Evolutionary conservation across 2,329 filamentous ascomycete species (phyloP), one percentile per base, ranked within the genome.

Genomic region (Clarireedia paspali): DNA sequence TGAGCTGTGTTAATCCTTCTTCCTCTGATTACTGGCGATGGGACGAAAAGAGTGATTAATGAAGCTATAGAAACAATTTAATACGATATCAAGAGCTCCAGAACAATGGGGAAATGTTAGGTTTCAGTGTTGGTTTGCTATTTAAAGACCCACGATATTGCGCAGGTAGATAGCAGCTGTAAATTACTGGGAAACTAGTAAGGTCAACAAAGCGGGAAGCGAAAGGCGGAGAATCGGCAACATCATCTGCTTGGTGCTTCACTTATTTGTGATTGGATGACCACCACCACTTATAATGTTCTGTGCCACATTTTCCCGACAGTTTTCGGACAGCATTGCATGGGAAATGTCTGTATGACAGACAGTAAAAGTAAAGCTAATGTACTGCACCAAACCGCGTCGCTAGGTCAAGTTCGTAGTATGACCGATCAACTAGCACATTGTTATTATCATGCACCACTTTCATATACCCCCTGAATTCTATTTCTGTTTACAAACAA

Each of bases 1-100:
- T 17, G 15, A 9, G 17, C 38, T 39, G 30, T 50, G 10, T 45
- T 53, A 26, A 58, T 62, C 57, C 56, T 45, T 50, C 51, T 52
- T 15, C n/a, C 34, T 50, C 20, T 20, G 47, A 50, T 20, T 42
- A 15, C 14, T 6, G n/a, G 30, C 23, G 12, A 39, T 17, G 17
- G 27, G 34, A 30, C 12, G 47, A 9, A 5, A 39, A 24, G 39
- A 38, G 14, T 27, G 47, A 50, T 50, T 4, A 50, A 10, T 26
- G 47, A 50, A 39, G 47, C 47, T 40, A 7, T 26, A 48, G 47
- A 9, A 15, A 49, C 17, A 45, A 52, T 44, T 26, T 17, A 26
- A 15, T 3, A 30, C 30, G 26, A 15, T 38, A 26, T 27, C 14
- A 24, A 17, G 34, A 49, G 36, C 52, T 54, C 10, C 15, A 12